Evolutionary conservation across 345 rosid species (phyloP).

Genomic region (Citrus cavaleriei): DNA sequence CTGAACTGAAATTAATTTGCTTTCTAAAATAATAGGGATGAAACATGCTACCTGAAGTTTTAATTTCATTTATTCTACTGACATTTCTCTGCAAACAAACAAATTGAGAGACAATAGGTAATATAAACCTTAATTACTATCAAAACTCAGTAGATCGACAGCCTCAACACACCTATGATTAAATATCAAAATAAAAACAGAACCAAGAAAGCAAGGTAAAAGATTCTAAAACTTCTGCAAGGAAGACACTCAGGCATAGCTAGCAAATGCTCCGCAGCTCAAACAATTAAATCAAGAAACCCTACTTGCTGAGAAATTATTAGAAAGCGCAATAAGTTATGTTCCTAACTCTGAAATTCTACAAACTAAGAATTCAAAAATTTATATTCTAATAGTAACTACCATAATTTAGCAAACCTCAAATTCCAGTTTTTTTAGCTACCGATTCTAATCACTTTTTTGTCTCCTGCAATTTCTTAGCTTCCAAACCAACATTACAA

Average conservation of each 20-base stretch:
- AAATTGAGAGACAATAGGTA: not conserved
- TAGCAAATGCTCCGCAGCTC: not conserved
- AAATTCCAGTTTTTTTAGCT: not conserved
- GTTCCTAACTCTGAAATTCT: not conserved
- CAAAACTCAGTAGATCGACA: not conserved
- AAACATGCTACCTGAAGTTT: not conserved
- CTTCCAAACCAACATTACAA: not conserved
- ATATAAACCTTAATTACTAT: not conserved
- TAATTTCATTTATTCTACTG: not conserved
- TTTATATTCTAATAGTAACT: not conserved
- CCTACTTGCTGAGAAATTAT: not conserved
- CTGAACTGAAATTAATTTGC: not conserved
- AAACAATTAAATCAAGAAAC: not conserved
- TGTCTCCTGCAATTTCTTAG: conserved; percentile 4
- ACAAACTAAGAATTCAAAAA: not conserved
- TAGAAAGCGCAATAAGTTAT: not conserved
- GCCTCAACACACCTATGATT: not conserved
- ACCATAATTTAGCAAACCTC: not conserved
- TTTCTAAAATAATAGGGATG: not conserved
- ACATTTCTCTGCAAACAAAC: not conserved
- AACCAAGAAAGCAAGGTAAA: not conserved
- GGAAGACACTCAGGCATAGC: not conserved
- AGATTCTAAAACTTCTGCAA: not conserved
- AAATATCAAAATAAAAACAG: not conserved
- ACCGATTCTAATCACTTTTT: not conserved